Evolutionary conservation across 192 early-diverging fungal species (phyloP).

Genomic region (Rhizophlyctis rosea): DNA sequence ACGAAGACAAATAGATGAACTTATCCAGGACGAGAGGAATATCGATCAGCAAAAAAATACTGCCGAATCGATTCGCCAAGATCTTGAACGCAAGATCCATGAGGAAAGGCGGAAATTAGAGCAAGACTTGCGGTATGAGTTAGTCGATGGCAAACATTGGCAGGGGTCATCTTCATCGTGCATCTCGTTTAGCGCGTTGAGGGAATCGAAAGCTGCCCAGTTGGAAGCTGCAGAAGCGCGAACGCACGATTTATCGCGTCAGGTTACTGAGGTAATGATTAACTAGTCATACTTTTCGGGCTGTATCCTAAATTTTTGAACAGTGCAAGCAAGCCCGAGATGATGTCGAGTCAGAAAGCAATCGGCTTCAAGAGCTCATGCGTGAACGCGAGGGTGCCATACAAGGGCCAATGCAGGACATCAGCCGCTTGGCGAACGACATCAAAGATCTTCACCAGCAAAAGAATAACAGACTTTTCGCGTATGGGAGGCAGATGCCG

Average conservation of each 20-base stretch:
- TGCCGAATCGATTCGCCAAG: conserved; percentile 6
- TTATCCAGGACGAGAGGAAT: conserved; percentile 53
- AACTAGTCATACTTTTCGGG: too few relatives aligned
- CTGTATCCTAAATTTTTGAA: too few relatives aligned
- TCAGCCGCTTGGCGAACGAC: conserved; percentile 20
- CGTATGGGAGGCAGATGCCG: conserved; percentile 80
- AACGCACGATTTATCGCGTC: conserved; percentile 27
- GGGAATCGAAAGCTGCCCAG: conserved; percentile 34
- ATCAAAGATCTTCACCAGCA: conserved; percentile 56
- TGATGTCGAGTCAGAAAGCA: too few relatives aligned
- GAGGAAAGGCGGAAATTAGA: conserved; percentile 49
- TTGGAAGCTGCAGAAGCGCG: conserved; percentile 37
- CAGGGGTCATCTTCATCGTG: too few relatives aligned
- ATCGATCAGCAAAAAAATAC: conserved; percentile 6
- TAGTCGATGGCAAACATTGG: too few relatives aligned
- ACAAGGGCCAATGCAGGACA: conserved; percentile 11
- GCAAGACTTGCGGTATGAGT: conserved; percentile 16
- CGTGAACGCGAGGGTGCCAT: conserved; percentile 29
- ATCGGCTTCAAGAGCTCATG: conserved; percentile 21
- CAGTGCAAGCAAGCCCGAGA: too few relatives aligned
- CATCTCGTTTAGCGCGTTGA: too few relatives aligned
- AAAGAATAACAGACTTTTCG: conserved; percentile 62
- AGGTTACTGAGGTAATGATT: too few relatives aligned
- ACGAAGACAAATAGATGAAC: conserved; percentile 21
- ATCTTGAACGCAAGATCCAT: conserved; percentile 33